Evolutionary conservation across 148 eudicot genomes (phyloP).

Genomic region (Heliamphora exappendiculata): DNA sequence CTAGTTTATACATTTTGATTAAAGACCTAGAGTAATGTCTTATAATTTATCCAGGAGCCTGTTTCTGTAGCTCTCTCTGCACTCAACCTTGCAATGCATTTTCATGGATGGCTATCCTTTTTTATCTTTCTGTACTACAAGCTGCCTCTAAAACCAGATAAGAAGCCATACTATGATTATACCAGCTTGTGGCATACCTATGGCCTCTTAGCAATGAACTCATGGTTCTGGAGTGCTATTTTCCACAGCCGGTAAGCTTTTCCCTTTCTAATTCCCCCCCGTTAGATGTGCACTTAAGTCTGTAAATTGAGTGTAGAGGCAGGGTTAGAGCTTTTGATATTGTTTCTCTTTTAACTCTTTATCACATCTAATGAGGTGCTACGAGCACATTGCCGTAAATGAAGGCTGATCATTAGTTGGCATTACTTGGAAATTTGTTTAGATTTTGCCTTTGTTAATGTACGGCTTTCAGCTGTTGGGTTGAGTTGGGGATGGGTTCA

Average conservation of each 20-base stretch:
- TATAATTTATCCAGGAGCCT: slow-evolving; percentile 62
- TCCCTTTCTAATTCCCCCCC: background rate
- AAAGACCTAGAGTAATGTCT: slow-evolving; percentile 15
- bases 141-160: slow-evolving; percentile 54
- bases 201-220: slow-evolving; percentile 55
- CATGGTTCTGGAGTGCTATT: slow-evolving; percentile 92
- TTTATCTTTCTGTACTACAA: slow-evolving; percentile 42
- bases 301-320: background rate
- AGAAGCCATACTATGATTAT: slow-evolving; percentile 54
- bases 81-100: slow-evolving; percentile 79
- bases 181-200: slow-evolving; percentile 63
- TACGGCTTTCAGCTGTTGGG: background rate
- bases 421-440: background rate
- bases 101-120: slow-evolving; percentile 78
- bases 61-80: slow-evolving; percentile 70
- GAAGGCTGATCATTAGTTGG: background rate
- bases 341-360: background rate
- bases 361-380: background rate
- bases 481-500: background rate
- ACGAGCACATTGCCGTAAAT: background rate
- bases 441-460: background rate
- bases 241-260: slow-evolving; percentile 72
- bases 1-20: slow-evolving; percentile 17
- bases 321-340: background rate
- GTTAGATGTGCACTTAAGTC: background rate